Conservation (phyloP, 148 eudicot species). For the Euryodendron excelsum region DNA sequence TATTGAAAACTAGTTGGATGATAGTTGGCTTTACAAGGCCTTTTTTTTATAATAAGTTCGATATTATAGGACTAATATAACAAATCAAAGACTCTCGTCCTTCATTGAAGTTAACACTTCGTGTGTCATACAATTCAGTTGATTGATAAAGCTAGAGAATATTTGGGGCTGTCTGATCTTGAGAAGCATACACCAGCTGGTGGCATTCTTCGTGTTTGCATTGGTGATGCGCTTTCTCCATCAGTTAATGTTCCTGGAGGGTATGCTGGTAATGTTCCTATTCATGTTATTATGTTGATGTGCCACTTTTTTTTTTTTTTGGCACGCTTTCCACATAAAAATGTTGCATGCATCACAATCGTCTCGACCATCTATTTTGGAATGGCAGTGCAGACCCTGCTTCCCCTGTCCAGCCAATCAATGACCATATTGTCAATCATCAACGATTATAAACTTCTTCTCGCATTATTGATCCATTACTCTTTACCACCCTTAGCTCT, state of each 20-base stretch:
- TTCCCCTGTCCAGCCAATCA: neutral
- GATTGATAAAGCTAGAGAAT: constrained; percentile 63
- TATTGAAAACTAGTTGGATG: neutral
- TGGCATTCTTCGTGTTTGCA: constrained; percentile 57
- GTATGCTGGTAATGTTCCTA: constrained; percentile 53
- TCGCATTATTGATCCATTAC: neutral
- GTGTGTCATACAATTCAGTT: constrained; percentile 40
- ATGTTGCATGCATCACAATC: neutral
- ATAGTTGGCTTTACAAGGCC: neutral
- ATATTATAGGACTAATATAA: neutral
- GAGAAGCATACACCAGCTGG: constrained; percentile 54
- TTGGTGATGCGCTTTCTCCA: constrained; percentile 80
- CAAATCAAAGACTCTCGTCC: neutral
- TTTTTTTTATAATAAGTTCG: neutral
- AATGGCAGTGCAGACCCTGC: neutral
- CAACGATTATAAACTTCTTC: neutral
- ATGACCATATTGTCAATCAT: neutral
- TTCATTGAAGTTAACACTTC: neutral
- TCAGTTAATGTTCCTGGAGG: constrained; percentile 60
- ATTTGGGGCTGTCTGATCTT: constrained; percentile 60
- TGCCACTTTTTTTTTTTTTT: neutral
- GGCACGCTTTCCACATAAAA: neutral
- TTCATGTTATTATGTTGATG: neutral
- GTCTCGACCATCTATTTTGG: neutral
- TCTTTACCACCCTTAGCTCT: neutral